These are phyloP conservation scores for Neltuma alba DNA, from an alignment of 306 rosid species.

Conservation along the genomic window DNA sequence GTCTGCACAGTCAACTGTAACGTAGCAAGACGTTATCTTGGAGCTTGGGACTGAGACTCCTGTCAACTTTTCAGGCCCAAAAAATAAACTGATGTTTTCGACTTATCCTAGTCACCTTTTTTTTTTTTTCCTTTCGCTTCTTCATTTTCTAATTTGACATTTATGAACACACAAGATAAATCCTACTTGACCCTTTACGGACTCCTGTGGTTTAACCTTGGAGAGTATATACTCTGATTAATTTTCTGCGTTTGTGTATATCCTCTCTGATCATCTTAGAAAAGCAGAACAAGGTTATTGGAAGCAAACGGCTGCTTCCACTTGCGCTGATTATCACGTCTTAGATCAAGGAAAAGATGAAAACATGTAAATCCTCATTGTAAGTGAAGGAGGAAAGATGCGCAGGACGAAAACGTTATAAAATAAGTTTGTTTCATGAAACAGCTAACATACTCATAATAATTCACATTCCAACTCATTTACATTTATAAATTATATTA, in stretches of 20 bases:
- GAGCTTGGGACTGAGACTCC: constrained; percentile 26
- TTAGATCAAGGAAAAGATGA: neutral
- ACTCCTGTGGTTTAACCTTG: neutral
- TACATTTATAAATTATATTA: constrained; percentile 33
- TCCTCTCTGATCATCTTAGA: neutral
- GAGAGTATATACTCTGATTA: neutral
- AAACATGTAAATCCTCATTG: neutral
- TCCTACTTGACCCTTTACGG: neutral
- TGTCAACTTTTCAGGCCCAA: neutral
- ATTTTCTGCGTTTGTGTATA: neutral
- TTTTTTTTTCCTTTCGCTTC: neutral
- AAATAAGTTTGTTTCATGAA: constrained; percentile 12
- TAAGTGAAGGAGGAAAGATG: neutral
- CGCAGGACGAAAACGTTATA: neutral
- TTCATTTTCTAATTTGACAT: neutral
- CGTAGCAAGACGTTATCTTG: constrained; percentile 24
- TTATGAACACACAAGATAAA: neutral
- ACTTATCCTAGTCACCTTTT: neutral
- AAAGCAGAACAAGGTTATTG: neutral
- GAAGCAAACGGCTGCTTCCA: neutral
- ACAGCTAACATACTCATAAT: constrained; percentile 15
- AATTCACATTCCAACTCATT: constrained; percentile 31
- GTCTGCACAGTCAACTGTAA: constrained; percentile 23
- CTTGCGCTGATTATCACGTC: neutral
- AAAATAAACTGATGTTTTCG: neutral